These are phyloP conservation scores for Kodamaea lidongshanica DNA, from an alignment of 805 yeast species.

Conservation along the genomic window DNA sequence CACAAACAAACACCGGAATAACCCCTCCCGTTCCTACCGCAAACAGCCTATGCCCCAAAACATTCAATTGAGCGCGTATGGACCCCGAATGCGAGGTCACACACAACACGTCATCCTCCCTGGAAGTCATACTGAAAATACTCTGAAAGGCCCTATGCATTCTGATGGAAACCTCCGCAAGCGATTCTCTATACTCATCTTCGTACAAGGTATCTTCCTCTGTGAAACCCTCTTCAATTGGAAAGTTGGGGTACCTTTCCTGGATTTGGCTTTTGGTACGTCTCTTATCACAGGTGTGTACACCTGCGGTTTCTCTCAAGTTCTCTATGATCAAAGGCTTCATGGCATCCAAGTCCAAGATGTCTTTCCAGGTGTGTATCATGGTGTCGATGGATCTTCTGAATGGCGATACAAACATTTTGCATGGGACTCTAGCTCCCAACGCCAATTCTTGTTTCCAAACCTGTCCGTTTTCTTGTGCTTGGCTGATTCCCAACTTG, in stretches of 20 bases:
- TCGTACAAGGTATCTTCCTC: constrained; percentile 43
- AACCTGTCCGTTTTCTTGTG: constrained; percentile 35
- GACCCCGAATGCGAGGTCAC: constrained; percentile 50
- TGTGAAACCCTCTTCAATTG: constrained; percentile 38
- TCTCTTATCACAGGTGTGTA: constrained; percentile 47
- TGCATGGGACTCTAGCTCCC: constrained; percentile 28
- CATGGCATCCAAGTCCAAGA: constrained; percentile 14
- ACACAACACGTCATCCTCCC: constrained; percentile 25
- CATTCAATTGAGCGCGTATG: constrained; percentile 43
- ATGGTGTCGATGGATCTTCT: constrained; percentile 47
- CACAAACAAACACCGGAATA: constrained; percentile 50
- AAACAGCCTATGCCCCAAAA: constrained; percentile 42
- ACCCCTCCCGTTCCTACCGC: constrained; percentile 51
- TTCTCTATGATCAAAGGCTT: constrained; percentile 40
- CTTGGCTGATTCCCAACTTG: constrained; percentile 39
- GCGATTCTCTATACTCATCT: constrained; percentile 33
- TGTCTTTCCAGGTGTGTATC: constrained; percentile 40
- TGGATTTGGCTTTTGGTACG: constrained; percentile 30
- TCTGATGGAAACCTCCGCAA: constrained; percentile 36
- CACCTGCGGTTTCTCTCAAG: constrained; percentile 45
- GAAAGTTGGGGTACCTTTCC: constrained; percentile 36
- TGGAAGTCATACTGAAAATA: constrained; percentile 19
- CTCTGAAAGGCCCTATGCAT: constrained; percentile 31
- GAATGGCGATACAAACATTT: constrained; percentile 45
- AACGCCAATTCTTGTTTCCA: constrained; percentile 35